Percentiles rank a stretch among this genome's conserved stretches.
These are phyloP conservation scores for Helicostylum pulchrum DNA, from an alignment of 192 early-diverging fungal species.

Conservation along the genomic window DNA sequence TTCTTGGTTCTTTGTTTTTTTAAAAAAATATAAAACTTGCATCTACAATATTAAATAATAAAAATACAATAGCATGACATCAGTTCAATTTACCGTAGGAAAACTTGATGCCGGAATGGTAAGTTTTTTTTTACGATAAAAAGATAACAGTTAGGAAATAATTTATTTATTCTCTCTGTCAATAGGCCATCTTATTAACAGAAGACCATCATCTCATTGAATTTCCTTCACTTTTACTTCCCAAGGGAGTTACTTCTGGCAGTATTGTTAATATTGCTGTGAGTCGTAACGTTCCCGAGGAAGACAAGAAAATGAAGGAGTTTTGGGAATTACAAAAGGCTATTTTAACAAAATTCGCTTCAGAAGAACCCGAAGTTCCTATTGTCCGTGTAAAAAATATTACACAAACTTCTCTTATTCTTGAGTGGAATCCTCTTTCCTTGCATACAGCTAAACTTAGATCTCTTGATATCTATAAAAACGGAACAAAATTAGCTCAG, in stretches of 20 bases:
- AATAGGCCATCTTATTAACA: slow-evolving; percentile 82
- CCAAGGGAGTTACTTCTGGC: slow-evolving; percentile 88
- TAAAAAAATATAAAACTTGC: no score
- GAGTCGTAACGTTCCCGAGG: slow-evolving; percentile 83
- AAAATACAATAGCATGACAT: slow-evolving; percentile 30
- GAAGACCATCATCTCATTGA: slow-evolving; percentile 98
- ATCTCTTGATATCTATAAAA: slow-evolving; percentile 89
- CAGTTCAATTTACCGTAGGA: slow-evolving; percentile 83
- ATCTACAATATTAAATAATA: background rate
- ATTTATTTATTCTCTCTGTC: background rate
- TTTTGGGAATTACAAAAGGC: slow-evolving; percentile 86
- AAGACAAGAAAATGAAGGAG: slow-evolving; percentile 74
- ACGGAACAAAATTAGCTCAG: slow-evolving; percentile 76
- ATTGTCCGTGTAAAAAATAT: slow-evolving; percentile 69
- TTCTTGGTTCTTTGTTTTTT: no score
- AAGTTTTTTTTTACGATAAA: slow-evolving; percentile 16
- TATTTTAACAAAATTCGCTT: slow-evolving; percentile 79
- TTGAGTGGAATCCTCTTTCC: slow-evolving; percentile 90
- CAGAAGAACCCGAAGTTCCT: slow-evolving; percentile 76
- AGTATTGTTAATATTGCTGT: slow-evolving; percentile 97
- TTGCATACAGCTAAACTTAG: slow-evolving; percentile 80
- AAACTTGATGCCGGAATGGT: slow-evolving; percentile 95
- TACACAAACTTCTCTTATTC: slow-evolving; percentile 82
- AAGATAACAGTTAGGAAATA: background rate
- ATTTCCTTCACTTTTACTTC: slow-evolving; percentile 94